phyloP scores from a whole-genome alignment of 2,329 filamentous ascomycete genomes.

The Neoarthrinium moseri region DNA sequence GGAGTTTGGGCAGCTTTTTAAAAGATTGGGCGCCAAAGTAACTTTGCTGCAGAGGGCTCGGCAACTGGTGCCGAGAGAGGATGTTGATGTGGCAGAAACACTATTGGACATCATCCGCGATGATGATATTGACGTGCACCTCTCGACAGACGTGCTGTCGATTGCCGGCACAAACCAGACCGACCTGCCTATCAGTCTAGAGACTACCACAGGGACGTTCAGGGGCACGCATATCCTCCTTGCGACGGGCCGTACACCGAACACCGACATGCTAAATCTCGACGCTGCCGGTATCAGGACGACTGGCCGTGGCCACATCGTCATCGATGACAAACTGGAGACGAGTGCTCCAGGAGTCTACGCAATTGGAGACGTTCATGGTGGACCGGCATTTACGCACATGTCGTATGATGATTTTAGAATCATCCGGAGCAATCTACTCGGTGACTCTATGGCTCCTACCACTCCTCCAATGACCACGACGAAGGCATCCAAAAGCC shows the following conservation, averaged over 20 bases:
- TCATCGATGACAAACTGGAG: conserved; percentile 40
- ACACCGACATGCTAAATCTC: conserved; percentile 45
- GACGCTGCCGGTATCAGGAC: conserved; percentile 37
- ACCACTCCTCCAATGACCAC: conserved; percentile 22
- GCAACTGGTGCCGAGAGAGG: conserved; percentile 44
- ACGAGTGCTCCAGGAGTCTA: conserved; percentile 42
- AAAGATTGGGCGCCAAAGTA: conserved; percentile 46
- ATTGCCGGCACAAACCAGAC: conserved; percentile 15
- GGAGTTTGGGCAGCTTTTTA: conserved; percentile 53
- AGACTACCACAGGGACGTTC: conserved; percentile 19
- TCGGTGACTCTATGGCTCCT: conserved; percentile 24
- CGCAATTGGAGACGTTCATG: conserved; percentile 51
- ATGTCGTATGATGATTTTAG: conserved; percentile 57
- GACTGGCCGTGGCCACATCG: conserved; percentile 40
- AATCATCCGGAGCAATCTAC: conserved; percentile 45
- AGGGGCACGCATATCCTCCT: conserved; percentile 46
- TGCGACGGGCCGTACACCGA: conserved; percentile 48
- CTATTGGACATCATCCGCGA: conserved; percentile 41
- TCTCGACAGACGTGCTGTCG: conserved; percentile 31
- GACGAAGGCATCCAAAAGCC: conserved; percentile 24
- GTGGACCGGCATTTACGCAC: conserved; percentile 53
- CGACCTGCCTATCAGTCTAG: not conserved
- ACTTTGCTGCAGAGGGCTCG: conserved; percentile 43
- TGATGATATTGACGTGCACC: conserved; percentile 43
- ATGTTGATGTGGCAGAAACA: conserved; percentile 43